Percentiles rank a stretch among this genome's conserved stretches.
Evolutionary conservation across 1,139 yeast genomes (phyloP).

Genomic region (Candida frijolesensis): DNA sequence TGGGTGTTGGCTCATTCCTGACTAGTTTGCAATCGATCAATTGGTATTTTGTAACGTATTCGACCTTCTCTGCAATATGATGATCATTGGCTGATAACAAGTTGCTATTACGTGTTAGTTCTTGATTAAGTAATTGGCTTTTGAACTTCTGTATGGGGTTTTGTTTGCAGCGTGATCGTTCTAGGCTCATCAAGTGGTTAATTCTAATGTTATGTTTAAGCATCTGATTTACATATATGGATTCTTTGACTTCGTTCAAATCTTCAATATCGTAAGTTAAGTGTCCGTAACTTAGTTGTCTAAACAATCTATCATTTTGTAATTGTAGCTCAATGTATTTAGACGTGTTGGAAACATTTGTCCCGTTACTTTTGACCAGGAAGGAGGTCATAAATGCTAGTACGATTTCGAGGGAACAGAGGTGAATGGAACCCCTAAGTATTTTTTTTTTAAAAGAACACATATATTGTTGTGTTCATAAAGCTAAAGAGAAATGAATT

Average conservation of each 20-base stretch:
- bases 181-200: background rate
- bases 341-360: background rate
- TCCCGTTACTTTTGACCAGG: background rate
- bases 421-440: no score
- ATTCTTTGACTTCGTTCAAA: background rate
- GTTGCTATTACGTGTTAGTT: background rate
- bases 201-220: background rate
- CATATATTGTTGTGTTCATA: background rate
- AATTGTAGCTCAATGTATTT: conserved; percentile 3
- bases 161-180: background rate
- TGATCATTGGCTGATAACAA: background rate
- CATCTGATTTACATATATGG: background rate
- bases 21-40: conserved; percentile 2
- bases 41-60: conserved; percentile 2
- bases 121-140: background rate
- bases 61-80: background rate
- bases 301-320: conserved; percentile 1
- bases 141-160: background rate
- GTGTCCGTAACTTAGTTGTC: conserved; percentile 6
- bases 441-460: background rate
- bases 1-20: background rate
- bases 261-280: background rate
- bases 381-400: background rate
- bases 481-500: background rate
- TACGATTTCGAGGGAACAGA: background rate